Evolutionary conservation across 75 land plant genomes (phyloP).

Genomic region (Selaginella moellendorffii): DNA sequence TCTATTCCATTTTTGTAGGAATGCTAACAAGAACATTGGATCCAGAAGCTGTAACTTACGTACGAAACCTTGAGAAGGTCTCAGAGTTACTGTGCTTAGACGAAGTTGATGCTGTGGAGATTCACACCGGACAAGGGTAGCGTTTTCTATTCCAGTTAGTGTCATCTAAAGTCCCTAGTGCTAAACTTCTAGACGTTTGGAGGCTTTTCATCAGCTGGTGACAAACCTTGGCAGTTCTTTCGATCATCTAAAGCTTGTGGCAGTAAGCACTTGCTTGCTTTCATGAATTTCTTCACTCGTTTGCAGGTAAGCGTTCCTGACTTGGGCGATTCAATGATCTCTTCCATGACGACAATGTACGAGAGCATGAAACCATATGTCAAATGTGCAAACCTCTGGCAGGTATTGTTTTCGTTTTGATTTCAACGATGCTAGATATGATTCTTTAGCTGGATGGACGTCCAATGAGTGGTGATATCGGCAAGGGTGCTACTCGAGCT

Average conservation of each 20-base stretch:
- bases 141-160: no score
- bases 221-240: slow-evolving; percentile 29
- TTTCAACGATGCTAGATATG: not conserved
- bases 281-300: no score
- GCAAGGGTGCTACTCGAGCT: slow-evolving; percentile 75
- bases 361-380: slow-evolving; percentile 33
- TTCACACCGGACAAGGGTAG: slow-evolving; percentile 78
- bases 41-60: slow-evolving; percentile 47
- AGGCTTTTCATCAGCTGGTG: slow-evolving; percentile 48
- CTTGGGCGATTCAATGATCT: slow-evolving; percentile 38
- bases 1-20: not conserved
- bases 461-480: slow-evolving; percentile 97
- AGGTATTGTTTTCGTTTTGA: slow-evolving; percentile 40
- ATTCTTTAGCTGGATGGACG: slow-evolving; percentile 84
- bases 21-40: not conserved
- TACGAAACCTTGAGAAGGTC: slow-evolving; percentile 41
- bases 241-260: slow-evolving; percentile 44
- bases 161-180: no score
- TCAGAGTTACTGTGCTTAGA: slow-evolving; percentile 39
- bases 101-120: slow-evolving; percentile 71
- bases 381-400: slow-evolving; percentile 66
- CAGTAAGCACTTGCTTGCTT: slow-evolving; percentile 37
- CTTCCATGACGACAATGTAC: slow-evolving; percentile 45
- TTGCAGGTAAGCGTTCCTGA: slow-evolving; percentile 75
- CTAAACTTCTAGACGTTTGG: slow-evolving; percentile 40